Conservation (phyloP, 73 alveolate species). For the Paramecium bursaria region DNA sequence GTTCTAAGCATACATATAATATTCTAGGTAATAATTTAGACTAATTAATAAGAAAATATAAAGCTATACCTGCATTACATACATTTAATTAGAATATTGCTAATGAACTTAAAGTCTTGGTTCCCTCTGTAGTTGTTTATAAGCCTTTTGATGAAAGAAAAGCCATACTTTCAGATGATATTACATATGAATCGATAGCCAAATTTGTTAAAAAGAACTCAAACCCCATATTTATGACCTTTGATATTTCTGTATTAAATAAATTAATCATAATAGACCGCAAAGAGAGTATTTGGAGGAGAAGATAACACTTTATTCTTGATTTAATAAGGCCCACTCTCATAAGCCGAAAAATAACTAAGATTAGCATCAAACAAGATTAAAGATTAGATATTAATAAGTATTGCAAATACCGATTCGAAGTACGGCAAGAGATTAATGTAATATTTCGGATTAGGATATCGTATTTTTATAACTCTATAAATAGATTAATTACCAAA, state of each 20-base stretch:
- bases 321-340: neutral
- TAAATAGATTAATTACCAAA: conserved; percentile 38
- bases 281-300: conserved; percentile 50
- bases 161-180: neutral
- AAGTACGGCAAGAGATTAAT: conserved; percentile 18
- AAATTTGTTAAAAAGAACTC: conserved; percentile 4
- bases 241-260: neutral
- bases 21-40: neutral
- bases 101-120: conserved; percentile 9
- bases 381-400: conserved; percentile 1
- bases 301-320: conserved; percentile 23
- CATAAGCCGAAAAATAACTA: neutral
- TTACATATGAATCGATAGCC: neutral
- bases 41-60: conserved; percentile 43
- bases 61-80: conserved; percentile 11
- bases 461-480: neutral
- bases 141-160: conserved; percentile 55
- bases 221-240: conserved; percentile 21
- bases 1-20: conserved; percentile 5
- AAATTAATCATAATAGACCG: neutral
- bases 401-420: conserved; percentile 21
- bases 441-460: conserved; percentile 25
- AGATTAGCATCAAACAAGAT: conserved; percentile 36
- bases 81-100: conserved; percentile 38
- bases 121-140: conserved; percentile 7